Base-by-base conservation (phyloP, 202 grass and related monocot genomes). In the Zoysia matrella region DNA sequence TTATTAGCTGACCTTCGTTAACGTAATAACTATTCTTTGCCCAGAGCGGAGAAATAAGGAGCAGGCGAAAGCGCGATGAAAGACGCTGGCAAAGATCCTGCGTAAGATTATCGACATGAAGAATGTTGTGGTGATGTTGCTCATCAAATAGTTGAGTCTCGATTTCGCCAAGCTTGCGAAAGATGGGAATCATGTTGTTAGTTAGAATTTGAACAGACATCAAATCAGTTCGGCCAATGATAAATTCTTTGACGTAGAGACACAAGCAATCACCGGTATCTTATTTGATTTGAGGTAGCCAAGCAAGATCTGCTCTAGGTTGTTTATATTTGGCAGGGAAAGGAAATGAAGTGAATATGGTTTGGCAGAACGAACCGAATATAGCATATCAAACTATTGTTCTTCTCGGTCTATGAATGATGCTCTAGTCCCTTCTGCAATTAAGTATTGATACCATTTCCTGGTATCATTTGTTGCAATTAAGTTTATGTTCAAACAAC, bases 311-410 rank as follows among this genome's bases (percentile, higher is more conserved):
- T 10, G 58, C 5, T 40, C 45, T 49, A 14, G 44, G 47, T 62
- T 16, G n/a, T 9, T 36, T 22, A 4, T 7, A 4, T 64, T 6
- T 7, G 48, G 36, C 3, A 14, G 3, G 8, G 39, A 13, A 52
- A 65, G 52, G 13, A 41, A 12, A 41, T 7, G 47, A 77, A 14
- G 6, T 8, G 13, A 49, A 46, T 49, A 4, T 42, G 22, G 30
- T 51, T 77, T 76, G 60, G 75, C 30, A 42, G 15, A 77, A 42
- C 47, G 9, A 65, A 65, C 74, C n/a, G 11, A 9, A 15, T 3
- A 4, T 40, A 5, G 36, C 22, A 64, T 22, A 30, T 15, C 46
- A 5, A 36, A n/a, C 39, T n/a, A 54, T 54, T 41, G 50, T 40
- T 6, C 2, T 10, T 16, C 14, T 16, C 18, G 14, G 6, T 44